A percentile compares a stretch with the other conserved stretches of the same genome.
phyloP scores from a whole-genome alignment of 2,329 filamentous ascomycete genomes.

The Ceratocystis albifundus region DNA sequence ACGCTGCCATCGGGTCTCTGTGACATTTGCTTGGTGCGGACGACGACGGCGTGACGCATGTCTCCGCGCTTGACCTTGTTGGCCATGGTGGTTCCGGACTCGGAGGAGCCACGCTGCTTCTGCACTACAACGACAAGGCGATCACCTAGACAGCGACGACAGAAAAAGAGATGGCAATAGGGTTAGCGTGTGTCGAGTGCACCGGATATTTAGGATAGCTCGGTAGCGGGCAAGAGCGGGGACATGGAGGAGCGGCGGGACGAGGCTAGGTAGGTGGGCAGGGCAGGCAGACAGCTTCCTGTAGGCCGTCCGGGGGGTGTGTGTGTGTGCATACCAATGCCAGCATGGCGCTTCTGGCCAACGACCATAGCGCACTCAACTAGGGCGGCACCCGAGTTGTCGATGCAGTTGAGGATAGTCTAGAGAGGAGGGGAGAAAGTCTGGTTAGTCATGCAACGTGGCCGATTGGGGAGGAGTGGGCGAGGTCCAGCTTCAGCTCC shows the following conservation, averaged over 20 bases:
- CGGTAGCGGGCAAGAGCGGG: neutral
- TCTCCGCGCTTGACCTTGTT: conserved; percentile 96
- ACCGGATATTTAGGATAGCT: neutral
- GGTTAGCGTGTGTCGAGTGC: neutral
- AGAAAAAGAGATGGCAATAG: neutral
- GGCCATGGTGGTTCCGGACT: conserved; percentile 58
- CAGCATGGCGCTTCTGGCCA: conserved; percentile 77
- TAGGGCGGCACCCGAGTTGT: conserved; percentile 95
- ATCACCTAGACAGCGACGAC: conserved; percentile 53
- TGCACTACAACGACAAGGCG: conserved; percentile 97
- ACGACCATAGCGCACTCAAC: conserved; percentile 94
- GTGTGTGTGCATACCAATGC: conserved; percentile 54
- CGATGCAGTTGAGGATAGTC: conserved; percentile 98
- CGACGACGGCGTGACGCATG: conserved; percentile 89
- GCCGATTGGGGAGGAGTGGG: neutral
- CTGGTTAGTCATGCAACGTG: neutral
- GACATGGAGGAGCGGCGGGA: neutral
- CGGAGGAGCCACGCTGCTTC: conserved; percentile 61
- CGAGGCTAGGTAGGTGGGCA: conserved; percentile 15
- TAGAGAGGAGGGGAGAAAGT: conserved; percentile 31
- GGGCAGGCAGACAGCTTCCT: conserved; percentile 17
- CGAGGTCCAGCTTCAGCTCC: neutral
- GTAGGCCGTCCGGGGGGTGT: neutral
- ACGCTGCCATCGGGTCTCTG: conserved; percentile 81
- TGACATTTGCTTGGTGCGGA: conserved; percentile 78